A percentile compares a stretch with the other conserved stretches of the same genome.
These are phyloP conservation scores for Pseudoscleropodium purum DNA, from an alignment of 225 moss, liverwort and hornwort genomes.

Conservation along the genomic window DNA sequence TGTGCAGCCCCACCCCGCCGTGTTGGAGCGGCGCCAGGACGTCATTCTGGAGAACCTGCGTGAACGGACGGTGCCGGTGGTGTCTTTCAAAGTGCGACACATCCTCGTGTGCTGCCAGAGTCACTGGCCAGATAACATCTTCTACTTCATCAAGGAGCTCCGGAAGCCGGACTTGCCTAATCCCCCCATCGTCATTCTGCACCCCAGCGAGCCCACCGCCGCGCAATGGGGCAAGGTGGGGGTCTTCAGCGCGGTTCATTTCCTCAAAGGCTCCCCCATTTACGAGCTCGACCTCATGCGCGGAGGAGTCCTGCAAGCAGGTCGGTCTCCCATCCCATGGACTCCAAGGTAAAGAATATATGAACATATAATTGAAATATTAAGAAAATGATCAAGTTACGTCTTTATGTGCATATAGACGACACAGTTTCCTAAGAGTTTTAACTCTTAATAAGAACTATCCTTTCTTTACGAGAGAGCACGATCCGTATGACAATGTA, in stretches of 20 bases:
- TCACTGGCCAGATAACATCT: slow-evolving; percentile 27
- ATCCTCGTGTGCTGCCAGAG: slow-evolving; percentile 42
- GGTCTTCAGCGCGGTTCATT: slow-evolving; percentile 22
- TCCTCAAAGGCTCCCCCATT: slow-evolving; percentile 38
- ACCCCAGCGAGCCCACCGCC: slow-evolving; percentile 28
- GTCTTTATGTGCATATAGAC: background rate
- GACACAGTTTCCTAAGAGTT: background rate
- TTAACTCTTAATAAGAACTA: background rate
- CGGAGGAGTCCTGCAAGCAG: slow-evolving; percentile 39
- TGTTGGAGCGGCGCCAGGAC: slow-evolving; percentile 28
- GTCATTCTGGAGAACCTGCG: slow-evolving; percentile 26
- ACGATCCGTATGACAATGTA: background rate
- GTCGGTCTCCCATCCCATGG: background rate
- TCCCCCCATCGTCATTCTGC: slow-evolving; percentile 32
- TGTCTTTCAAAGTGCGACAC: slow-evolving; percentile 14
- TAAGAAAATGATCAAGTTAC: background rate
- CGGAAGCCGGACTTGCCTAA: slow-evolving; percentile 16
- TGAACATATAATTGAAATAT: background rate
- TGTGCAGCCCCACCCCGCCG: slow-evolving; percentile 27
- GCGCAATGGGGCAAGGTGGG: slow-evolving; percentile 40
- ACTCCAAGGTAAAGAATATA: background rate
- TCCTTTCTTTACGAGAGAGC: background rate
- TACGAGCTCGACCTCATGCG: slow-evolving; percentile 54
- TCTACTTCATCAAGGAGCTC: slow-evolving; percentile 34
- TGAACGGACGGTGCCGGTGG: slow-evolving; percentile 24